A percentile compares a stretch with the other conserved stretches of the same genome.
Evolutionary conservation across 352 stramenopile species (phyloP).

Genomic region (Blastocystis sp.): DNA sequence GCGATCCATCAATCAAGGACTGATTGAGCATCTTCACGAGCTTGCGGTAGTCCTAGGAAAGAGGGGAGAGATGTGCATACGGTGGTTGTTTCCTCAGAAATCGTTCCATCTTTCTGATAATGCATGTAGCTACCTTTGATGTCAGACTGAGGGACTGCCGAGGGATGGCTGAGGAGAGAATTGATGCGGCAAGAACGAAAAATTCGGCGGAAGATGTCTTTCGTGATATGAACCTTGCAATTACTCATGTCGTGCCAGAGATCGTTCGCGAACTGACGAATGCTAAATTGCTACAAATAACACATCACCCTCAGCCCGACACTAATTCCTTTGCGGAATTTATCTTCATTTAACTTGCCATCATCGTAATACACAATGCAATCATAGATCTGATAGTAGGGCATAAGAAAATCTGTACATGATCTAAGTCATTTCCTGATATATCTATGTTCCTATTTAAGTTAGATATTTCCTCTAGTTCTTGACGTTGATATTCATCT

Average conservation of each 20-base stretch:
- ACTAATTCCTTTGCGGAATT: background rate
- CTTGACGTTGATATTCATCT: slow-evolving; percentile 41
- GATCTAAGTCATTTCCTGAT: slow-evolving; percentile 38
- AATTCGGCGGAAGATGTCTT: background rate
- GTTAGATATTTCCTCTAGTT: slow-evolving; percentile 38
- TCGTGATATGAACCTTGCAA: background rate
- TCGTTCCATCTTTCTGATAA: background rate
- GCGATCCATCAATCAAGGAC: background rate
- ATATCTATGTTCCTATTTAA: slow-evolving; percentile 46
- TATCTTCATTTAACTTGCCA: background rate
- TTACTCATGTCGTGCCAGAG: background rate
- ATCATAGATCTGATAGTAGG: slow-evolving; percentile 26
- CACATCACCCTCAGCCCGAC: background rate
- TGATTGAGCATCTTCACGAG: background rate
- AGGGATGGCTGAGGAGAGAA: background rate
- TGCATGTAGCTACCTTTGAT: background rate
- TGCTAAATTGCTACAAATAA: slow-evolving; percentile 18
- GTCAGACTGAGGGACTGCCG: background rate
- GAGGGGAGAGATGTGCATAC: background rate
- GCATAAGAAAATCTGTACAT: background rate
- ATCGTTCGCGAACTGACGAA: background rate
- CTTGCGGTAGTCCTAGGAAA: background rate
- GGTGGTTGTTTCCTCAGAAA: background rate
- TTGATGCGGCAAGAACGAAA: slow-evolving; percentile 48
- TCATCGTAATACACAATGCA: background rate